Evolutionary conservation across 148 eudicot genomes (phyloP), one percentile per base, ranked within the genome.

Genomic region (Fallopia convolvulus): DNA sequence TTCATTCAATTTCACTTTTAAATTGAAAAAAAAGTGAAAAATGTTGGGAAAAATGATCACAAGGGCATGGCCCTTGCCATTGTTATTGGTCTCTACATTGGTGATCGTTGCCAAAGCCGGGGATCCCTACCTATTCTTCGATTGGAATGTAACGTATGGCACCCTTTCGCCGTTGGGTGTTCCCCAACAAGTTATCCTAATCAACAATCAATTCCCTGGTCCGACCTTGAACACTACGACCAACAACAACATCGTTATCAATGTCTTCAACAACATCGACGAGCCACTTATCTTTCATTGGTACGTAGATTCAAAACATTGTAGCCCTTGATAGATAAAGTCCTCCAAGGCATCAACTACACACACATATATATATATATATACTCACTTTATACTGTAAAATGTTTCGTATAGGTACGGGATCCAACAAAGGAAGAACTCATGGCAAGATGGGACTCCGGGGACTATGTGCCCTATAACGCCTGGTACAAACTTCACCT

Each of bases 281-380:
- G 93, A 91, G 80, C 97, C 97, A 1, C 73, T 91, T 36, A 84
- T 88, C 14, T 79, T 89, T 49, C 83, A 87, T 13, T 89, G 97
- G 88, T 85, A 72, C 23, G 17, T 26, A 44, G 23, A 14, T 15
- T 50, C 3, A 50, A 13, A 3, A 14, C 58, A 17, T 0, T 52
- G 6, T 52, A 9, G 8, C 39, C 39, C 39, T 36, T 36, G 3
- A 36, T 36, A 36, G 3, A 36, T 36, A 36, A 2, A 36, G 39
- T 36, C 39, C 39, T 36, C 39, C 39, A 36, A 36, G 3, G 39
- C 39, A 36, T 36, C 39, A 36, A 36, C 39, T 4, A 36, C 39
- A 36, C 39, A 36, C 39, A 36, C 3, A 33, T 2, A 33, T 33
- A 33, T 33, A 33, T 33, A 33, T 33, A 12, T 47, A 8, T 9